Base-by-base conservation (phyloP, 75 land plant species). In the Pinus taeda region DNA sequence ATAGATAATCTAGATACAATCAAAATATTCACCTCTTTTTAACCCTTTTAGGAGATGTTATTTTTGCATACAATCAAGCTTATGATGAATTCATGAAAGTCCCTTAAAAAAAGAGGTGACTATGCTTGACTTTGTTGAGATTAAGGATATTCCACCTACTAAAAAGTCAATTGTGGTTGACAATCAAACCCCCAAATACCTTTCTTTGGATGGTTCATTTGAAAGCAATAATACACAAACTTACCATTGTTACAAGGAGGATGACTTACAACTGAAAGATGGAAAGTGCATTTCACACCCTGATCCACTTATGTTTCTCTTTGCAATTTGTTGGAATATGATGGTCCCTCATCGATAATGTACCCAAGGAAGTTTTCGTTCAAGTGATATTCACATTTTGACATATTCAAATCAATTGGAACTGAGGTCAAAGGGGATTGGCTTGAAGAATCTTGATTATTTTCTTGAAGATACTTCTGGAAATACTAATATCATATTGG, bases 61-160 rank as follows among this genome's bases (percentile, higher is more conserved):
- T 86, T 57, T 61, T 63, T 71, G 87, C 93, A 15, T 88, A 85
- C 58, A 81, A 78, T 33, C 88, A 89, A 76, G 93, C 89, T 61
- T 82, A 77, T 82, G 79, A 82, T 26, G 88, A 82, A 61, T 79
- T 88, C 33, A 75, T 69, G 74, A 62, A 72, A 69, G 64, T 73
- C 3, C 65, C 6, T 73, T 59, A 30, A 79, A 79, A 37, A 78
- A 74, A 33, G 77, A 49, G 14, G 17, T 56, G 60, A 30, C 63
- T 53, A 14, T 70, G 6, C 18, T 45, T 8, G 49, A n/a, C 33
- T 36, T 8, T 12, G 15, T 17, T 30, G 71, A 67, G 57, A 39
- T 60, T 13, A 59, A 22, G n/a, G 61, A 56, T 77, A 17, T 4
- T 13, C 21, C 24, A 56, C 36, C 15, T 56, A 24, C 17, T 13